These are phyloP conservation scores for Rutstroemia sp. DNA, from an alignment of 2,329 filamentous ascomycete genomes.

Conservation along the genomic window DNA sequence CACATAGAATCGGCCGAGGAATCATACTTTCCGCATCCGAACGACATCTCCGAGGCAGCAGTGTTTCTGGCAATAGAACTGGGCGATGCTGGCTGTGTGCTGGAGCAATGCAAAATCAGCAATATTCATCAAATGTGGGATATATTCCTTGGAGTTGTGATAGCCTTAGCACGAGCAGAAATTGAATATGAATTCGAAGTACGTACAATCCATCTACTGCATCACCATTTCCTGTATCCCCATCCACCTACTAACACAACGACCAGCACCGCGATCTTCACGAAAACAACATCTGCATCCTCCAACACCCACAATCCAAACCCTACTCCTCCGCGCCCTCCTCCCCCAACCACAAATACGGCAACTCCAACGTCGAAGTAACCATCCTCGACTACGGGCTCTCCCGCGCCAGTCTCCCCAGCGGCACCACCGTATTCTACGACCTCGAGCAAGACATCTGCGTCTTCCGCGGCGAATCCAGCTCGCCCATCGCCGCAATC, in stretches of 20 bases:
- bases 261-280: slow-evolving; percentile 56
- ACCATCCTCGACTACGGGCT: slow-evolving; percentile 61
- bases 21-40: slow-evolving; percentile 53
- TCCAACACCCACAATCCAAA: not conserved
- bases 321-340: not conserved
- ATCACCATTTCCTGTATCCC: not conserved
- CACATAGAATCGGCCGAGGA: slow-evolving; percentile 28
- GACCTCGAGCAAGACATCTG: slow-evolving; percentile 54
- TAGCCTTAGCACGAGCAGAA: slow-evolving; percentile 54
- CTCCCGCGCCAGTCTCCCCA: slow-evolving; percentile 43
- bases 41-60: slow-evolving; percentile 49
- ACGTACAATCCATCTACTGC: slow-evolving; percentile 12
- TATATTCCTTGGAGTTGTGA: slow-evolving; percentile 51
- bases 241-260: not conserved
- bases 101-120: slow-evolving; percentile 50
- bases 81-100: slow-evolving; percentile 52
- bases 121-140: slow-evolving; percentile 52
- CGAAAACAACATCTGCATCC: slow-evolving; percentile 56
- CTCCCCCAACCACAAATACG: slow-evolving; percentile 36
- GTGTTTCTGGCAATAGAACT: slow-evolving; percentile 55
- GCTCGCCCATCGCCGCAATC: slow-evolving; percentile 25
- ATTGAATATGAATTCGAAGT: slow-evolving; percentile 54
- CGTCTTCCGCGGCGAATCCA: slow-evolving; percentile 54
- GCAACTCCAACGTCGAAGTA: slow-evolving; percentile 53
- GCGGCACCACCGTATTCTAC: slow-evolving; percentile 39